Evolutionary conservation across 768 basidiomycete species (phyloP), one percentile per base, ranked within the genome.

Genomic region (Asterophora parasitica): DNA sequence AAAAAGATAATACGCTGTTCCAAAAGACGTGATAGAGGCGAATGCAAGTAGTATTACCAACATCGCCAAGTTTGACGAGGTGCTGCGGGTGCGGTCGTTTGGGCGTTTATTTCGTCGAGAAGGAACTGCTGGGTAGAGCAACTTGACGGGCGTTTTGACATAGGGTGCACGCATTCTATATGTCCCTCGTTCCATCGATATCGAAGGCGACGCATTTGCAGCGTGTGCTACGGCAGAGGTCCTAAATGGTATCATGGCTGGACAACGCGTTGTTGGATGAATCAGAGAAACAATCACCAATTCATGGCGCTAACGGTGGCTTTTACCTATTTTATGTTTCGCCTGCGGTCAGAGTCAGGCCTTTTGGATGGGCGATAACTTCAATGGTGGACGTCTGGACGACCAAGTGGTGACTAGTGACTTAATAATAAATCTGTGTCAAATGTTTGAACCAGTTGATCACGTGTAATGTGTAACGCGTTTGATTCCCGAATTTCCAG

Each of bases 151-250:
- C 46, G 56, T 56, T 23, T 56, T 59, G 34, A 53, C 51, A 42
- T 39, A 60, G 12, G 77, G 73, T 10, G 59, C 73, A n/a, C 77
- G 75, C 66, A 87, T 76, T 39, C 83, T 74, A 55, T 86, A 82
- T 31, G 73, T 64, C 26, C 86, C 84, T 58, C 77, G 81, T 62
- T 88, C 85, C 50, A 81, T 64, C 4, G 77, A 72, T 17, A 85
- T 66, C 1, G 86, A 84, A 27, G 85, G 84, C 4, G 85, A 88
- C 13, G 67, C 64, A 52, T 62, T 66, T 37, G 62, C 62, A 40
- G 51, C 39, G 16, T 58, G 52, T 26, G 57, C 51, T n/a, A 53
- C 50, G 20, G 52, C 45, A 26, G 63, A 54, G 4, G 62, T 46
- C 55, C 51, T 57, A 46, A 61, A 62, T 32, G 65, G 57, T 33